Evolutionary conservation across 2,329 filamentous ascomycete species (phyloP).

Genomic region (Neoscytalidium dimidiatum): DNA sequence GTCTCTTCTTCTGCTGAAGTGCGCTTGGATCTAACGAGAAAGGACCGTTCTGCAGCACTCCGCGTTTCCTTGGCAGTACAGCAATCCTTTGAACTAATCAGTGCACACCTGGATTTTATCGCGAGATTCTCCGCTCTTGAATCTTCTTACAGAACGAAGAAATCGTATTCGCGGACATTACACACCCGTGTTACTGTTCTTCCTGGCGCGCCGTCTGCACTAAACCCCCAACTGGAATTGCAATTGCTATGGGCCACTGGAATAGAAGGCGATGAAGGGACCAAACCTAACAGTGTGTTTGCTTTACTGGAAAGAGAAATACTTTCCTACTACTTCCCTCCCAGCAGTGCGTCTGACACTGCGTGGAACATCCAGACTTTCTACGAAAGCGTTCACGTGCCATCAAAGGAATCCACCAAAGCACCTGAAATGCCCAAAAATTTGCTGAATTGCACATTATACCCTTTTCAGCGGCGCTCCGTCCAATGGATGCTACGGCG

Average conservation of each 20-base stretch:
- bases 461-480: slow-evolving; percentile 71
- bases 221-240: neutral
- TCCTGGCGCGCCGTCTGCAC: neutral
- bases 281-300: neutral
- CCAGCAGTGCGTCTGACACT: neutral
- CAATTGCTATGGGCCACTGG: slow-evolving; percentile 4
- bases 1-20: neutral
- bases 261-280: neutral
- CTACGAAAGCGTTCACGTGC: slow-evolving; percentile 69
- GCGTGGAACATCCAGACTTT: slow-evolving; percentile 60
- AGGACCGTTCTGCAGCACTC: neutral
- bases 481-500: slow-evolving; percentile 69
- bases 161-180: neutral
- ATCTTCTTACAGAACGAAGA: neutral
- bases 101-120: neutral
- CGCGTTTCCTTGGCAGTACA: neutral
- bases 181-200: neutral
- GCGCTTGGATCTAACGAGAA: neutral
- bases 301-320: neutral
- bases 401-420: slow-evolving; percentile 45
- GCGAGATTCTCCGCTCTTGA: neutral
- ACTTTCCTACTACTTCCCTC: slow-evolving; percentile 1
- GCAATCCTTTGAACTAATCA: neutral
- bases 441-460: slow-evolving; percentile 52
- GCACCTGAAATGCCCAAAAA: slow-evolving; percentile 33